These are phyloP conservation scores for Blastobotrys indianensis DNA, from an alignment of 1,139 yeast species.

Conservation along the genomic window DNA sequence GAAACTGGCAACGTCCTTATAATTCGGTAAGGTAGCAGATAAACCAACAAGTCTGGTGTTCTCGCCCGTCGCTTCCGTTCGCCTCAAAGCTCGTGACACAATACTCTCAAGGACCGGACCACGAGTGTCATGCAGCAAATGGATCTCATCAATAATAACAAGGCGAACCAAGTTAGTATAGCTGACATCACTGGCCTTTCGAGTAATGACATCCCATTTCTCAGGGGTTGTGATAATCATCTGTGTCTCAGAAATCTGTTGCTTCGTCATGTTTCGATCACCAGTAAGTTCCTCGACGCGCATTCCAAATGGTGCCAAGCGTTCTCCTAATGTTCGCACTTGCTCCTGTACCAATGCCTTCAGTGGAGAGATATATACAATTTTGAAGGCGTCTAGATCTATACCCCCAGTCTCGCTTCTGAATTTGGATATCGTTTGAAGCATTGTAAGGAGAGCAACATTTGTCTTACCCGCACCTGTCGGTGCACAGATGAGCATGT, in stretches of 20 bases:
- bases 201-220: slow-evolving; percentile 93
- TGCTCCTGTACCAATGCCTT: slow-evolving; percentile 96
- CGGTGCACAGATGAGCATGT: slow-evolving; percentile 86
- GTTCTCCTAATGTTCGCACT: slow-evolving; percentile 74
- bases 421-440: slow-evolving; percentile 55
- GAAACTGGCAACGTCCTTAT: slow-evolving; percentile 78
- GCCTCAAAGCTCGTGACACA: slow-evolving; percentile 65
- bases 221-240: slow-evolving; percentile 90
- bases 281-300: slow-evolving; percentile 87
- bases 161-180: slow-evolving; percentile 61
- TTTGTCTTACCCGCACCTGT: slow-evolving; percentile 99
- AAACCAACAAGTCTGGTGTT: slow-evolving; percentile 71
- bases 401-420: slow-evolving; percentile 47
- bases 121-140: slow-evolving; percentile 86
- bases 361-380: slow-evolving; percentile 88
- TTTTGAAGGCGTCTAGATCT: slow-evolving; percentile 55
- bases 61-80: slow-evolving; percentile 41
- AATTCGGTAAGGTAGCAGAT: slow-evolving; percentile 93
- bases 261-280: slow-evolving; percentile 71
- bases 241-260: slow-evolving; percentile 75
- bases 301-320: slow-evolving; percentile 62
- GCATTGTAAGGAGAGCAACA: slow-evolving; percentile 77
- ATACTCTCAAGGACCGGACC: slow-evolving; percentile 92
- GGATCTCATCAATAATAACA: slow-evolving; percentile 90
- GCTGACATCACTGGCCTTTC: slow-evolving; percentile 63